Evolutionary conservation across 805 yeast species (phyloP).

Genomic region (Hanseniaspora occidentalis): DNA sequence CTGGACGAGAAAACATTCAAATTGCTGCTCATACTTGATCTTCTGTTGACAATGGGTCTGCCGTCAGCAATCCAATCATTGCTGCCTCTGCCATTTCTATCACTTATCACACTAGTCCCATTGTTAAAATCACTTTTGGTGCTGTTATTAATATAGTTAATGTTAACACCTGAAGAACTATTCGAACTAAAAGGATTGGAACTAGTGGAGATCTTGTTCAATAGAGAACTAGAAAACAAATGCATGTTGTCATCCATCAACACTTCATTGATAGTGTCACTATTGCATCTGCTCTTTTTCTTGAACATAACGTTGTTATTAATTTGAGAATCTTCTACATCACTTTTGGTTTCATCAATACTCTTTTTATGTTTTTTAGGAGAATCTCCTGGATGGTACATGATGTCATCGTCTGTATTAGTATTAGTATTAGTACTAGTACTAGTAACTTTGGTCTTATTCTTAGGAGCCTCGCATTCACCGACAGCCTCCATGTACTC

Average conservation of each 20-base stretch:
- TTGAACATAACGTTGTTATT: background rate
- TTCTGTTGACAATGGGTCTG: too few relatives aligned
- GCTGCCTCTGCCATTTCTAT: too few relatives aligned
- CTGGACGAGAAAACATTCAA: background rate
- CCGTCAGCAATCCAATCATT: too few relatives aligned
- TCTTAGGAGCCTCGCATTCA: background rate
- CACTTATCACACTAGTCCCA: too few relatives aligned
- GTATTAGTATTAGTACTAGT: too few relatives aligned
- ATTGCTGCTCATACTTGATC: background rate
- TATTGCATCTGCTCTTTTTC: slow-evolving; percentile 1
- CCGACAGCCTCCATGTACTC: slow-evolving; percentile 14
- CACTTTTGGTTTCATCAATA: slow-evolving; percentile 11
- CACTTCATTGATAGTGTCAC: slow-evolving; percentile 53
- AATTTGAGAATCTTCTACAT: background rate
- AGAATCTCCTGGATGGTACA: too few relatives aligned
- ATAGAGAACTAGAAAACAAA: slow-evolving; percentile 72
- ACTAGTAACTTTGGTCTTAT: too few relatives aligned
- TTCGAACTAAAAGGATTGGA: slow-evolving; percentile 1
- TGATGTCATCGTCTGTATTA: too few relatives aligned
- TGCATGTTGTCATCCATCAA: slow-evolving; percentile 83
- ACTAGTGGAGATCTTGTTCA: slow-evolving; percentile 30
- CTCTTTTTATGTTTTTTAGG: slow-evolving; percentile 8
- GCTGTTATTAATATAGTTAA: too few relatives aligned
- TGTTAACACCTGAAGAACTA: too few relatives aligned
- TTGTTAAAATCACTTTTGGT: too few relatives aligned